Evolutionary conservation across 1,284 basidiomycete species (phyloP).

Genomic region (Cryptococcus wingfieldii): DNA sequence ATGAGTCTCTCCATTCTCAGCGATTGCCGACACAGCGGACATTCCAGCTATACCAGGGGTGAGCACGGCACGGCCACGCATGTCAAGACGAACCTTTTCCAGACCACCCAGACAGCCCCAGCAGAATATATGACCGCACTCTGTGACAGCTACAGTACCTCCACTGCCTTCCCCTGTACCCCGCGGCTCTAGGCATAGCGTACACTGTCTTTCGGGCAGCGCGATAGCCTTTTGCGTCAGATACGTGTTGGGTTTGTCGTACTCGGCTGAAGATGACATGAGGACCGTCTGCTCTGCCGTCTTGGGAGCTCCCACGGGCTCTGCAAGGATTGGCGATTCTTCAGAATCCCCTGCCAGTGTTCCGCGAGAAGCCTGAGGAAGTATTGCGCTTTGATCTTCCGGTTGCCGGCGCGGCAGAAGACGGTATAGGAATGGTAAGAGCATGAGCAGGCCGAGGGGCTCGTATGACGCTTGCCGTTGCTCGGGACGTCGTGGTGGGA

Average conservation of each 20-base stretch:
- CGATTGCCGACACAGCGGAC: conserved; percentile 78
- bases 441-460: conserved; percentile 70
- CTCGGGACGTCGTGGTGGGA: conserved; percentile 62
- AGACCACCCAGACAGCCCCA: conserved; percentile 94
- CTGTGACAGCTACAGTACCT: conserved; percentile 66
- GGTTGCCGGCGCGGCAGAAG: conserved; percentile 14
- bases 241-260: conserved; percentile 40
- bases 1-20: conserved; percentile 67
- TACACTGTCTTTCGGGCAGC: conserved; percentile 69
- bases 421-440: conserved; percentile 65
- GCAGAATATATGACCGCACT: conserved; percentile 91
- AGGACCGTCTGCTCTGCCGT: conserved; percentile 50
- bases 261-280: conserved; percentile 47
- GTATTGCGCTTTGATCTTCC: not conserved
- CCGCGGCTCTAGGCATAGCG: conserved; percentile 79
- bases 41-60: conserved; percentile 61
- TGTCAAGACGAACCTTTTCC: conserved; percentile 62
- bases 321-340: not conserved
- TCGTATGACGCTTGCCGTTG: conserved; percentile 75
- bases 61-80: not conserved
- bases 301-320: not conserved
- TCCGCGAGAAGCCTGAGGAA: not conserved
- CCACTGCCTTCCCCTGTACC: conserved; percentile 54
- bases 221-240: conserved; percentile 36
- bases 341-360: not conserved